Conservation (phyloP, 257 asterid species). For the Fraxinus anomala region DNA sequence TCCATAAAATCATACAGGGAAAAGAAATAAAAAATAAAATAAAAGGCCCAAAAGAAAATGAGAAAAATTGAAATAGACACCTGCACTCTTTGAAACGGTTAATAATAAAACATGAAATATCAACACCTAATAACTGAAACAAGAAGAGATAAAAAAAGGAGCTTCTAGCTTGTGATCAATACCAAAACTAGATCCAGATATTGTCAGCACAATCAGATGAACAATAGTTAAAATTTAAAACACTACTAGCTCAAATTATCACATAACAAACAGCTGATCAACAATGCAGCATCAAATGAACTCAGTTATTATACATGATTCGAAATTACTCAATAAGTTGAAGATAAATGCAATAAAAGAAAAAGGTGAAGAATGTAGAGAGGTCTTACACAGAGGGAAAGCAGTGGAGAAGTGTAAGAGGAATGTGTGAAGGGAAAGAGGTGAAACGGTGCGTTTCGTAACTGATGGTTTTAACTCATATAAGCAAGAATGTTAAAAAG, state of each 20-base stretch:
- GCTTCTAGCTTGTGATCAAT: background rate
- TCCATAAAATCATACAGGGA: background rate
- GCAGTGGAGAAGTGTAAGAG: conserved; percentile 8
- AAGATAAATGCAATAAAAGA: conserved; percentile 5
- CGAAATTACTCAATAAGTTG: background rate
- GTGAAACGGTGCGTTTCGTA: conserved; percentile 31
- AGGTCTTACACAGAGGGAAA: conserved; percentile 29
- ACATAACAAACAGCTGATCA: background rate
- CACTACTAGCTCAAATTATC: conserved; percentile 13
- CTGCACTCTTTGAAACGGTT: background rate
- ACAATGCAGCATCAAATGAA: conserved; percentile 31
- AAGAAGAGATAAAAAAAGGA: background rate
- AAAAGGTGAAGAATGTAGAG: background rate
- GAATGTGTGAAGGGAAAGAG: conserved; percentile 26
- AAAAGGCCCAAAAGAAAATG: background rate
- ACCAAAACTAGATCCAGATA: conserved; percentile 31
- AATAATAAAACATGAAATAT: background rate
- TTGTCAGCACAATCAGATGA: background rate
- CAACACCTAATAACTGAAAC: background rate
- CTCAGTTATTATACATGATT: background rate
- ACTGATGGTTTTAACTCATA: conserved; percentile 3
- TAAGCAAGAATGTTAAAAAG: background rate
- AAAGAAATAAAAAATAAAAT: background rate
- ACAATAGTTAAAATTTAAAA: background rate
- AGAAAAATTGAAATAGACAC: background rate